Base-by-base conservation (phyloP, 257 asterid species). In the Gentiana straminea region DNA sequence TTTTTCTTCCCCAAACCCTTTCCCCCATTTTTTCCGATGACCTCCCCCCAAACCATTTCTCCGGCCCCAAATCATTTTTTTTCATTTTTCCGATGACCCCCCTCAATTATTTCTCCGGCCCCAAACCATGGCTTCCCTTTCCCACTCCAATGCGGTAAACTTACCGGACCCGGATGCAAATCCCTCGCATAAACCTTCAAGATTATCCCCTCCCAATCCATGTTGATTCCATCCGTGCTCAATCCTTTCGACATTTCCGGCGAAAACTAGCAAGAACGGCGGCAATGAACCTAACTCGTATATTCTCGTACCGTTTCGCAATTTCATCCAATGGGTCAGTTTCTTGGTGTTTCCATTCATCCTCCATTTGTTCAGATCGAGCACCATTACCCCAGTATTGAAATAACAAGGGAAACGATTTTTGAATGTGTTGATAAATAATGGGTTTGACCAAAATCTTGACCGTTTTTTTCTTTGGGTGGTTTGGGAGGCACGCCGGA, bases 381-480 rank as follows among this genome's bases (percentile, higher is more conserved):
- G 69, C 4, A 89, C 95, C 95, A 89, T 89, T 10, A 89, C 97
- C 2, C 97, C 97, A 1, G 97, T 89, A 79, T 89, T 89, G 78
- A 89, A 89, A 13, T 89, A 89, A 24, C 95, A 85, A 0, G 95
- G 82, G 0, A 4, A 63, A 0, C 87, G 78, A 51, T 56, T 64
- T 32, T 64, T 54, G 55, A 89, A 83, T 0, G 75, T 51, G 55
- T 54, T 52, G 63, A 81, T 61, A 55, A 80, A 70, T 3, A 52
- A 35, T 0, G 83, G 85, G 52, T 64, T 77, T 0, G 82, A 64
- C 97, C 95, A 89, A 77, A 89, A 89, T 8, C 62, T 64, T 6
- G 79, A 4, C n/a, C n/a, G n/a, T n/a, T n/a, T n/a, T n/a, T n/a
- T n/a, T n/a, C n/a, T n/a, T n/a, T n/a, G n/a, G n/a, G n/a, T n/a